Evolutionary conservation across 1,284 basidiomycete genomes (phyloP).

Genomic region (Ceraceosorus guamensis): DNA sequence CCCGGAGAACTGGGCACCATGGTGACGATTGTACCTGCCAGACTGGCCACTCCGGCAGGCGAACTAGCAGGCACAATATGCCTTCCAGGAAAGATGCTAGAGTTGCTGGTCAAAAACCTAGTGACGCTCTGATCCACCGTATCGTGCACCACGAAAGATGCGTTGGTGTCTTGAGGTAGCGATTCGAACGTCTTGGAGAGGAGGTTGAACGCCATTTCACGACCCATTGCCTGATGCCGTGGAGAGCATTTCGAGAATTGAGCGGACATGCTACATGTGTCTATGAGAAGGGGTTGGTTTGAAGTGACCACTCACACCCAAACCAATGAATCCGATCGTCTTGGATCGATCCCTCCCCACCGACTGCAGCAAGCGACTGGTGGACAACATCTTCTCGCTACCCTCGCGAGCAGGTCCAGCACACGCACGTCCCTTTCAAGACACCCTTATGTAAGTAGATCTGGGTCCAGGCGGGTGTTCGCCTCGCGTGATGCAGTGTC

Average conservation of each 20-base stretch:
- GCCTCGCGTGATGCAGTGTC: no score
- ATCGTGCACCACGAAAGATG: conserved; percentile 35
- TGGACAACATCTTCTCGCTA: not conserved
- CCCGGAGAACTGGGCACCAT: conserved; percentile 72
- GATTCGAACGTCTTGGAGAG: conserved; percentile 29
- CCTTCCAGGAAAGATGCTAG: conserved; percentile 30
- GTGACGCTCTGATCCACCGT: conserved; percentile 26
- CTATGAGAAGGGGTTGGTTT: not conserved
- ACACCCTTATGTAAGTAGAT: no score
- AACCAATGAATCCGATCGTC: conserved; percentile 43
- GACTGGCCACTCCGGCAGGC: conserved; percentile 50
- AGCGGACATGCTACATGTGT: no score
- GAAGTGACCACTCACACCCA: conserved; percentile 14
- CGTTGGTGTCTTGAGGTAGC: conserved; percentile 13
- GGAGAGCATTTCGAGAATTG: not conserved
- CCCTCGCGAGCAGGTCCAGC: not conserved
- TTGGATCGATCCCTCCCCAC: conserved; percentile 19
- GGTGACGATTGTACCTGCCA: conserved; percentile 64
- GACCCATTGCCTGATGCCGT: conserved; percentile 27
- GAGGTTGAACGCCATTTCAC: conserved; percentile 38
- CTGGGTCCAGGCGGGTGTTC: no score
- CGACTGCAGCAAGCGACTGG: not conserved
- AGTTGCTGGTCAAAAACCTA: conserved; percentile 32
- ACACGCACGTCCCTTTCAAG: no score
- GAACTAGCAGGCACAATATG: conserved; percentile 40